A percentile compares a stretch with the other conserved stretches of the same genome.
These are phyloP conservation scores for Phytophthora foliorum DNA, from an alignment of 352 stramenopile species.

Conservation along the genomic window DNA sequence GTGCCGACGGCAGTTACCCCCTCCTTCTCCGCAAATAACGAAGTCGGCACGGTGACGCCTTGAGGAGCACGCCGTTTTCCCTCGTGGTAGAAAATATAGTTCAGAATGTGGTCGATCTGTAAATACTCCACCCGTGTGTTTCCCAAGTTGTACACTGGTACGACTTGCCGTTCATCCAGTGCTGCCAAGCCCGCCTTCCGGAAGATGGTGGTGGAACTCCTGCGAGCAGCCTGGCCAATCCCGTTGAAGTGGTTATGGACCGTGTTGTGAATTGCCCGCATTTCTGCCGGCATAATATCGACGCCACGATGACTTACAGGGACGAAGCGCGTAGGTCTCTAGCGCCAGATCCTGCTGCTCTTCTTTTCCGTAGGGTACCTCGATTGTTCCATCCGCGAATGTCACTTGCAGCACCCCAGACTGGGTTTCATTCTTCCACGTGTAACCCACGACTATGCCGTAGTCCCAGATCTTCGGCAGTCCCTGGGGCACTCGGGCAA, in stretches of 20 bases:
- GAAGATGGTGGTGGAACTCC: constrained; percentile 3
- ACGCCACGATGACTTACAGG: background rate
- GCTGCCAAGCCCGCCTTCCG: background rate
- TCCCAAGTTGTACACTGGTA: constrained; percentile 5
- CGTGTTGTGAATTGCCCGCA: constrained; percentile 5
- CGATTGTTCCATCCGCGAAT: background rate
- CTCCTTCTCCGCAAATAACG: background rate
- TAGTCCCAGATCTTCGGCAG: constrained; percentile 26
- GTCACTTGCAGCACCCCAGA: constrained; percentile 14
- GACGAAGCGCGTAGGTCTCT: constrained; percentile 13
- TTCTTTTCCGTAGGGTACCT: background rate
- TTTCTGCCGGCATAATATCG: constrained; percentile 21
- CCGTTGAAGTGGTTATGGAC: constrained; percentile 18
- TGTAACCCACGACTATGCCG: constrained; percentile 12
- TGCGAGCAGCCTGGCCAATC: background rate
- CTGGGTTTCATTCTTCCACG: background rate
- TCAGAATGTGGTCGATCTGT: constrained; percentile 11
- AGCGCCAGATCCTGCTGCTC: constrained; percentile 14
- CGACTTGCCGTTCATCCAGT: background rate
- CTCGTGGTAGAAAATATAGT: constrained; percentile 15
- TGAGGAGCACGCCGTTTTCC: constrained; percentile 4
- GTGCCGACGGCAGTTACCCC: background rate
- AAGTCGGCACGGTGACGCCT: background rate
- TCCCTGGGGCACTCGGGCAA: constrained; percentile 3
- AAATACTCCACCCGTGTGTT: background rate